Evolutionary conservation across 192 early-diverging fungal genomes (phyloP).

Genomic region (Allomyces javanicus): DNA sequence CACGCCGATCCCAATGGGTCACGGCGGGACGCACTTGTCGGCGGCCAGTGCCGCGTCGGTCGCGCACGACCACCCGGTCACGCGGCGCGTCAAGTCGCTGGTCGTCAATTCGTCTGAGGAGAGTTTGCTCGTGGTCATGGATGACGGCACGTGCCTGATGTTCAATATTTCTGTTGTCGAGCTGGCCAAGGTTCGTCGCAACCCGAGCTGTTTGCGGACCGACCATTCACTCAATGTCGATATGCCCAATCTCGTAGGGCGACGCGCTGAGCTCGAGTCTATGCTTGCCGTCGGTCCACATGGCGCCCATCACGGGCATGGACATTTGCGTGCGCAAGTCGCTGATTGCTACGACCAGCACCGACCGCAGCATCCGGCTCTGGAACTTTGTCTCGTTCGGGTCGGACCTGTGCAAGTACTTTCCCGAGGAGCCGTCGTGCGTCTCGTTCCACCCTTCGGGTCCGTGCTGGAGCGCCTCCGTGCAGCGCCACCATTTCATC

Average conservation of each 20-base stretch:
- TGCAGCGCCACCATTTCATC: not conserved
- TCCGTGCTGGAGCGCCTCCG: not conserved
- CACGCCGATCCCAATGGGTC: not conserved
- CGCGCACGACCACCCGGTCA: too few relatives aligned
- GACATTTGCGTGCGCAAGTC: constrained; percentile 34
- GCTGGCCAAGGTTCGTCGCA: constrained; percentile 7
- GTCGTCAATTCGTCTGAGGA: constrained; percentile 12
- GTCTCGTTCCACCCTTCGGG: constrained; percentile 36
- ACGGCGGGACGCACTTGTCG: too few relatives aligned
- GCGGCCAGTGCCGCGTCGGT: too few relatives aligned
- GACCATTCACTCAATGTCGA: too few relatives aligned
- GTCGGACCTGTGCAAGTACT: constrained; percentile 26
- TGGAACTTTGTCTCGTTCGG: constrained; percentile 31
- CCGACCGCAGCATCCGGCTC: constrained; percentile 25
- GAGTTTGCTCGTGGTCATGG: constrained; percentile 14
- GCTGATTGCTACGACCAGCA: constrained; percentile 22
- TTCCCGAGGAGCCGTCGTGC: constrained; percentile 25
- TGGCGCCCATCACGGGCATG: constrained; percentile 21
- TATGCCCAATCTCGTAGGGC: constrained; percentile 5
- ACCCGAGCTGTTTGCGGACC: too few relatives aligned
- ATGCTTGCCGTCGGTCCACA: constrained; percentile 22
- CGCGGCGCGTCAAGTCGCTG: not conserved
- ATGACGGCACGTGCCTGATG: constrained; percentile 11
- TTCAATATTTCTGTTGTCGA: constrained; percentile 11
- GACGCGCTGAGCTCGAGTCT: constrained; percentile 17